Percentiles rank a stretch among this genome's conserved stretches.
phyloP scores from a whole-genome alignment of 2,329 filamentous ascomycete species.

The Colletotrichum acutatum region DNA sequence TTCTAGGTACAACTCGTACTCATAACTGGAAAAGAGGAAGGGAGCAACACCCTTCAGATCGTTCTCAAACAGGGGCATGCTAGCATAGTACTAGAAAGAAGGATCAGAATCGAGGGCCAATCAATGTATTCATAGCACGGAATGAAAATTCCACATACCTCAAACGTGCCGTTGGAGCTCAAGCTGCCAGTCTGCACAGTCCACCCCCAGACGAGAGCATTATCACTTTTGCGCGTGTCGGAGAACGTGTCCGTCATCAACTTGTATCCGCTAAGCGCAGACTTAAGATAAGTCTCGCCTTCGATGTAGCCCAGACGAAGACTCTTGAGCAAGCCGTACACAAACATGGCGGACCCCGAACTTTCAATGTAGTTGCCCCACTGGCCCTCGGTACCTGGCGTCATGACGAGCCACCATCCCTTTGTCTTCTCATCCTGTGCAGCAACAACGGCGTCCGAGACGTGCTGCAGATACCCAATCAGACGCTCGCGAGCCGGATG shows the following conservation, averaged over 20 bases:
- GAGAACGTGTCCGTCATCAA: slow-evolving; percentile 58
- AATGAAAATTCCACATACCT: slow-evolving; percentile 49
- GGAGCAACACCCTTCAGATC: slow-evolving; percentile 41
- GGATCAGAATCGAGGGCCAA: background rate
- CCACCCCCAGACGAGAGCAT: slow-evolving; percentile 51
- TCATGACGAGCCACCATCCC: slow-evolving; percentile 52
- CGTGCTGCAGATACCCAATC: slow-evolving; percentile 51
- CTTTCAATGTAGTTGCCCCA: slow-evolving; percentile 51
- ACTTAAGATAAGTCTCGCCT: slow-evolving; percentile 44
- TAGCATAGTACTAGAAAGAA: slow-evolving; percentile 38
- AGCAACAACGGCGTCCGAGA: slow-evolving; percentile 53
- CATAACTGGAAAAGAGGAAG: slow-evolving; percentile 41
- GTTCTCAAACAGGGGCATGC: slow-evolving; percentile 40
- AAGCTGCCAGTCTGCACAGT: slow-evolving; percentile 49
- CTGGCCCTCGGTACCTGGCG: slow-evolving; percentile 45
- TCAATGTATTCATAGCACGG: background rate
- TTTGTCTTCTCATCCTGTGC: slow-evolving; percentile 52
- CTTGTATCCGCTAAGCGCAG: slow-evolving; percentile 55
- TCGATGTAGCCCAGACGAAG: slow-evolving; percentile 47
- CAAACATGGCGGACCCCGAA: slow-evolving; percentile 50
- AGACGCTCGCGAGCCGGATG: slow-evolving; percentile 51
- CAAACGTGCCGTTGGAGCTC: slow-evolving; percentile 47
- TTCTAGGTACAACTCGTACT: slow-evolving; percentile 37
- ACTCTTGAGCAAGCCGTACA: slow-evolving; percentile 50
- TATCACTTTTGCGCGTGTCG: slow-evolving; percentile 53